phyloP scores from a whole-genome alignment of 345 rosid genomes.

The Eucalyptus marginata region DNA sequence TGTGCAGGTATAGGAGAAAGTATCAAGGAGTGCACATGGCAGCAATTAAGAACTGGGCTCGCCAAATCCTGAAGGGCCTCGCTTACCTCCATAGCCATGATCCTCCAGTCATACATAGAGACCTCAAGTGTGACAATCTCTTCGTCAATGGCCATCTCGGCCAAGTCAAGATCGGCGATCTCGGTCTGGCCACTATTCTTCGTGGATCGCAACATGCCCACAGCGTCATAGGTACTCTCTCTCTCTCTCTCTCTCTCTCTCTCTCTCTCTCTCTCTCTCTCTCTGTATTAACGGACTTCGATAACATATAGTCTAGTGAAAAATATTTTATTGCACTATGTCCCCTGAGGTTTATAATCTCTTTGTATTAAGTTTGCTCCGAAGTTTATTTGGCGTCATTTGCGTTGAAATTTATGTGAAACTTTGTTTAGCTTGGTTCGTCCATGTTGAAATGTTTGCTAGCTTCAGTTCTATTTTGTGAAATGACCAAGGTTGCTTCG shows the following conservation, averaged over 20 bases:
- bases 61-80: conserved; percentile 74
- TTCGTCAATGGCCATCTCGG: conserved; percentile 94
- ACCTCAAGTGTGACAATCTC: conserved; percentile 90
- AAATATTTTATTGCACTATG: no score
- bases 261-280: neutral
- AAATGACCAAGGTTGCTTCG: neutral
- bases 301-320: no score
- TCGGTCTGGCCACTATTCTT: conserved; percentile 84
- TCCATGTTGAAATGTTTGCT: neutral
- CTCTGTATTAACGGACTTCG: no score
- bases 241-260: neutral
- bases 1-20: conserved; percentile 57
- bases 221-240: conserved; percentile 62
- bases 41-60: conserved; percentile 84
- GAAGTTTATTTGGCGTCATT: neutral
- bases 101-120: conserved; percentile 93
- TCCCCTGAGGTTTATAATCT: no score
- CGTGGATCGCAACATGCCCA: conserved; percentile 66
- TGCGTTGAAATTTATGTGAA: neutral
- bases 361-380: neutral
- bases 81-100: conserved; percentile 65
- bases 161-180: conserved; percentile 91
- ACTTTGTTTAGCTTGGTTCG: neutral
- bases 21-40: conserved; percentile 49
- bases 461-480: neutral